phyloP scores from a whole-genome alignment of 2,329 filamentous ascomycete genomes.

The Aotearoamyces nothofagi region DNA sequence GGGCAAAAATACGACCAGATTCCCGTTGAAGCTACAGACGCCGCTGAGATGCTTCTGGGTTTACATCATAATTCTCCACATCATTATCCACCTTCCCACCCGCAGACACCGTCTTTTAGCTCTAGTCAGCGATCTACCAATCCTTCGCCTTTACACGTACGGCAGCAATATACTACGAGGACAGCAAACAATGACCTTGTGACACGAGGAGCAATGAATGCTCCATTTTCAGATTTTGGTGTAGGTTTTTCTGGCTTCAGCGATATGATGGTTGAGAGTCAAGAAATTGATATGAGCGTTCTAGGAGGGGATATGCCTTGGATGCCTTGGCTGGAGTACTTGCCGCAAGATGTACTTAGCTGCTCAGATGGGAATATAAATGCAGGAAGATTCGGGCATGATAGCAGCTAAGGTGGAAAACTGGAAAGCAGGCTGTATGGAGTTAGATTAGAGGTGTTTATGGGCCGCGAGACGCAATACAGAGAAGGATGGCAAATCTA shows the following conservation, averaged over 20 bases:
- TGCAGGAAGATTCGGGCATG: too few relatives aligned
- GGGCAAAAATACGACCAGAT: conserved; percentile 20
- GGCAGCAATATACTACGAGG: too few relatives aligned
- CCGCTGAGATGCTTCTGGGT: conserved; percentile 30
- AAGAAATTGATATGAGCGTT: conserved; percentile 60
- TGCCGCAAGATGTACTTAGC: conserved; percentile 49
- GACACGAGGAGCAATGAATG: conserved; percentile 7
- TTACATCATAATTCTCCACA: conserved; percentile 28
- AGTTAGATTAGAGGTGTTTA: too few relatives aligned
- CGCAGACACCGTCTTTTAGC: too few relatives aligned
- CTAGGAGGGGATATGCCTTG: conserved; percentile 54
- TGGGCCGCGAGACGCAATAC: too few relatives aligned
- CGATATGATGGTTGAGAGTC: conserved; percentile 57
- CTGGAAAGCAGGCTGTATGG: too few relatives aligned
- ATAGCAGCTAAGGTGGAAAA: too few relatives aligned
- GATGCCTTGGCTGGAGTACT: conserved; percentile 64
- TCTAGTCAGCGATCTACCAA: too few relatives aligned
- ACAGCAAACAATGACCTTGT: conserved; percentile 4
- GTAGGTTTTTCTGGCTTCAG: conserved; percentile 15
- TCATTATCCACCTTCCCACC: too few relatives aligned
- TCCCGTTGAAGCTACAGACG: conserved; percentile 17
- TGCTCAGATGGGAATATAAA: too few relatives aligned
- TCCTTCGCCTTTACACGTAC: conserved; percentile 9
- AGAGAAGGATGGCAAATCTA: too few relatives aligned
- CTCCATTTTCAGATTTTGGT: too few relatives aligned